These are phyloP conservation scores for Ceriops decandra DNA, from an alignment of 345 rosid species.

Conservation along the genomic window DNA sequence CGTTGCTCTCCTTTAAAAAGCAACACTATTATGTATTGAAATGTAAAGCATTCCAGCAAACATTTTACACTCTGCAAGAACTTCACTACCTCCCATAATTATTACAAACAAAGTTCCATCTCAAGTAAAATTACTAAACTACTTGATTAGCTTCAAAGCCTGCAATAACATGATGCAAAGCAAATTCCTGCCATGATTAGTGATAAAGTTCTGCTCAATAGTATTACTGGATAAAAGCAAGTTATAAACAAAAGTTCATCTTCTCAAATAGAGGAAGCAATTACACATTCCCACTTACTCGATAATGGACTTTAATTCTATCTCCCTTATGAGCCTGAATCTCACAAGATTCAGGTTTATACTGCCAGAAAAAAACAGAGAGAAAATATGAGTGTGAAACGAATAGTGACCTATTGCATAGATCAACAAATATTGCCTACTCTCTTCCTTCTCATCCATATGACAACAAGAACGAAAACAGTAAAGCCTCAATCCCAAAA, in stretches of 20 bases:
- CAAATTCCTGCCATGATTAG: background rate
- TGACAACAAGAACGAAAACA: too few species aligned
- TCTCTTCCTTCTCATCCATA: background rate
- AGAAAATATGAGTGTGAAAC: background rate
- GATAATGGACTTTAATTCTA: conserved; percentile 74
- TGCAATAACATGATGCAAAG: background rate
- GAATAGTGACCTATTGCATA: background rate
- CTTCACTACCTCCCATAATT: too few species aligned
- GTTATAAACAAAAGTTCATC: background rate
- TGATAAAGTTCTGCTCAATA: too few species aligned
- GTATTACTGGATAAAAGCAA: background rate
- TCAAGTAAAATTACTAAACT: background rate
- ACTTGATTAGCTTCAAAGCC: background rate
- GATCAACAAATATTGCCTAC: background rate
- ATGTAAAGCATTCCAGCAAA: too few species aligned
- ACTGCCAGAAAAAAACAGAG: conserved; percentile 26
- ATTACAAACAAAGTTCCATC: background rate
- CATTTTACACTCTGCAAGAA: background rate
- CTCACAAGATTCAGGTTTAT: conserved; percentile 70
- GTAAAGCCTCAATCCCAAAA: too few species aligned
- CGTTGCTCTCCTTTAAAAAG: background rate
- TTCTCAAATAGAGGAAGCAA: conserved; percentile 2
- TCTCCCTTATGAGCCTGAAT: conserved; percentile 94
- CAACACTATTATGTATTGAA: too few species aligned
- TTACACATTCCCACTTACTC: conserved; percentile 43